Evolutionary conservation across 2,329 filamentous ascomycete species (phyloP), one percentile per base, ranked within the genome.

Genomic region (Colletotrichum sp.): DNA sequence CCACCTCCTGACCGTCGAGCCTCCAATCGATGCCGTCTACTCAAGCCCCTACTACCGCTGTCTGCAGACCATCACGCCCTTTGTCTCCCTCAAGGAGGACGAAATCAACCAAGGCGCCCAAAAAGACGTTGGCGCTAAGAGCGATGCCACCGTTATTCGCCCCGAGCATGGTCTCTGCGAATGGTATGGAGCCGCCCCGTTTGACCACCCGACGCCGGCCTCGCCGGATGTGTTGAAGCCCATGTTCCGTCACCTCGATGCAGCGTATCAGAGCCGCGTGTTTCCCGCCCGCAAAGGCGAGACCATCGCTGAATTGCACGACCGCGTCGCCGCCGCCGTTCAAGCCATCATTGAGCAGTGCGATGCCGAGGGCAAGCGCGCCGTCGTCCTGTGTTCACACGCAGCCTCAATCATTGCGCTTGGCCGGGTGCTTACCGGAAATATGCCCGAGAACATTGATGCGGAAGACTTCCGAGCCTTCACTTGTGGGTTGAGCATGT

Each of bases 131-230:
- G 71, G 67, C 60, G 59, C 75, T 57, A 67, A 63, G 28, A 49
- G 62, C 62, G 78, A 79, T 57, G 78, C 82, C 30, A 79, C 85
- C 72, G 84, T 81, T 52, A 89, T 93, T 76, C 88, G 90, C 44
- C 89, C 88, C 64, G 92, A 93, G 79, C 85, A 87, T 72, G 91
- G 91, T 15, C 80, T 93, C 52, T 93, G 95, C 77, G 97, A 99
- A 87, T 99, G 97, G 94, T 99, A 97, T 83, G 97, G 97, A 30
- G 89, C 92, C 64, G 95, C 96, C 18, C 92, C 92, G 76, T 98
- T 98, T 84, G 90, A 94, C 71, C 97, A 99, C 81, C 97, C 97
- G 1, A 89, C 90, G 18, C 95, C 96, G 4, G 95, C 95, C 4
- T 85, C 90, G 5, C 86, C 93, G 16, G 80, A 88, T 32, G 86